phyloP scores from a whole-genome alignment of 768 basidiomycete genomes.

The Hypholoma sublateritium region DNA sequence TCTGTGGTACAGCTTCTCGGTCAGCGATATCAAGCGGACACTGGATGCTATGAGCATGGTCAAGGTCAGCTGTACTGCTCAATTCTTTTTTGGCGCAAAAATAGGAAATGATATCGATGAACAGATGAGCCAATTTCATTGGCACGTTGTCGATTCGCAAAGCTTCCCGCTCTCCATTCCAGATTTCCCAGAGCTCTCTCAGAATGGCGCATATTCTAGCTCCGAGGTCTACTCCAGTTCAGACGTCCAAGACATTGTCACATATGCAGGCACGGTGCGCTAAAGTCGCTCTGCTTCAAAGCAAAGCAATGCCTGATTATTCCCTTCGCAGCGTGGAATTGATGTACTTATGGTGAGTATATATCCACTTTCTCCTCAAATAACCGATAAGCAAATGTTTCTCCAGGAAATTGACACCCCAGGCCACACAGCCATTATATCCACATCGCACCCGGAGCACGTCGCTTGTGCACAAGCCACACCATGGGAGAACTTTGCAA shows the following conservation, averaged over 20 bases:
- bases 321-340: conserved; percentile 60
- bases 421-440: conserved; percentile 76
- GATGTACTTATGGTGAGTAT: conserved; percentile 63
- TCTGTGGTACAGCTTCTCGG: conserved; percentile 47
- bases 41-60: conserved; percentile 79
- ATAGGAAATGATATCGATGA: background rate
- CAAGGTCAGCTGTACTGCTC: conserved; percentile 39
- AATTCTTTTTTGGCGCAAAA: too few relatives aligned
- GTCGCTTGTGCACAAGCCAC: conserved; percentile 62
- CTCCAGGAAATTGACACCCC: conserved; percentile 80
- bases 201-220: conserved; percentile 66
- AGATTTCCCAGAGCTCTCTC: conserved; percentile 59
- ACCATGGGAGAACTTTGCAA: conserved; percentile 63
- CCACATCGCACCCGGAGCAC: conserved; percentile 65
- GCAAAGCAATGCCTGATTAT: conserved; percentile 1
- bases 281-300: background rate
- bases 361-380: background rate
- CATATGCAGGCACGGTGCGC: conserved; percentile 65
- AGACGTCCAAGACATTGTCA: conserved; percentile 58
- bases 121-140: conserved; percentile 76
- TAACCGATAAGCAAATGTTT: conserved; percentile 55
- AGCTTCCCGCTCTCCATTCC: conserved; percentile 70
- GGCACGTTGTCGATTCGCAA: conserved; percentile 82
- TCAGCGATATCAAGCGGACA: conserved; percentile 63
- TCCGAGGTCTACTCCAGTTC: conserved; percentile 48